Evolutionary conservation across 352 stramenopile species (phyloP).

Genomic region (Pythium aquatile): DNA sequence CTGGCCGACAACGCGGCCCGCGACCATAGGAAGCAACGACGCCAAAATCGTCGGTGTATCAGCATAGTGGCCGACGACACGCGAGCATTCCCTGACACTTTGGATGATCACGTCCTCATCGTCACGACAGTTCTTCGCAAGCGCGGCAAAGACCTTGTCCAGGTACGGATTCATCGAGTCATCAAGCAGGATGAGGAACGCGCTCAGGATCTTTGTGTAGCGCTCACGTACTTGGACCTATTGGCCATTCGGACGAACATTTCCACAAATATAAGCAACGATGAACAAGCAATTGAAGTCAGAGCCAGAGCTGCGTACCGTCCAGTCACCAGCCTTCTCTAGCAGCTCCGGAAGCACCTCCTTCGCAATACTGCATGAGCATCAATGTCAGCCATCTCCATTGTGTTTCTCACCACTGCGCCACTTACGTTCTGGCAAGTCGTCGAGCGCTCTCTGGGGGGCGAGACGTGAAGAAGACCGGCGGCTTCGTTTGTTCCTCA

Average conservation of each 20-base stretch:
- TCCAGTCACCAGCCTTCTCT: conserved; percentile 80
- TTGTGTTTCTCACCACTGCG: background rate
- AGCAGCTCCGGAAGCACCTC: conserved; percentile 58
- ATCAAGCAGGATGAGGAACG: conserved; percentile 66
- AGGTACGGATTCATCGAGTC: conserved; percentile 66
- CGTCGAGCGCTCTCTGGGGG: conserved; percentile 47
- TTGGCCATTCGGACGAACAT: background rate
- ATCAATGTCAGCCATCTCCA: background rate
- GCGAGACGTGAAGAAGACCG: conserved; percentile 49
- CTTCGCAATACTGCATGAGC: conserved; percentile 34
- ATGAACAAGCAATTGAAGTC: background rate
- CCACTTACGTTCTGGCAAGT: conserved; percentile 36
- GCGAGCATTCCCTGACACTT: conserved; percentile 61
- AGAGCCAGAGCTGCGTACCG: conserved; percentile 21
- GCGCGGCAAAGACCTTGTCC: conserved; percentile 67
- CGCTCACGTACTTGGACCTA: conserved; percentile 69
- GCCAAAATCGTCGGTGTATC: conserved; percentile 74
- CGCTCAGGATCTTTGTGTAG: conserved; percentile 68
- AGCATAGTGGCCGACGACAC: conserved; percentile 65
- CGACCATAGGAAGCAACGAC: conserved; percentile 70
- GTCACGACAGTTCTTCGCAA: conserved; percentile 75
- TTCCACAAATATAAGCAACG: background rate
- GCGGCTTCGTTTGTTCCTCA: conserved; percentile 26
- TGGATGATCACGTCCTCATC: conserved; percentile 63
- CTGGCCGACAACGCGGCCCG: conserved; percentile 60